phyloP scores from a whole-genome alignment of 257 asterid genomes.

The Plectranthus barbatus region DNA sequence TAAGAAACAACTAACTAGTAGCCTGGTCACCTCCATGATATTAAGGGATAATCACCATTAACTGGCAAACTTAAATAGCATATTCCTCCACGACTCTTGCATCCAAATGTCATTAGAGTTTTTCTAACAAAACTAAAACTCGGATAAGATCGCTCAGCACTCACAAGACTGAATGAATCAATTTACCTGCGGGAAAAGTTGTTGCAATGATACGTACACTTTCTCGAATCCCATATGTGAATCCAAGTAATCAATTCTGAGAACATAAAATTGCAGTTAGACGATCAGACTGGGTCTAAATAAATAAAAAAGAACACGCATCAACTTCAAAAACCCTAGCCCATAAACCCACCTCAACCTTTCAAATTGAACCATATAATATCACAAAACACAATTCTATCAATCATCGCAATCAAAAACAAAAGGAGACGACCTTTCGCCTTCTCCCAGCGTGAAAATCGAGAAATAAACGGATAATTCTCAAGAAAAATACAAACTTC shows the following conservation, averaged over 20 bases:
- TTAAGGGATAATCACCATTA: not conserved
- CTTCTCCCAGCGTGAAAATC: not conserved
- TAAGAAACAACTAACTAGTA: not conserved
- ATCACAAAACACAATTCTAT: not conserved
- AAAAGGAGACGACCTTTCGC: not conserved
- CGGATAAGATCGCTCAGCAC: not conserved
- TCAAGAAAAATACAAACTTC: not conserved
- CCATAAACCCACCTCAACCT: constrained; percentile 5
- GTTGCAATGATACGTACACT: constrained; percentile 23
- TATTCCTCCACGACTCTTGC: not conserved
- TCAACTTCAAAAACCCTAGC: constrained; percentile 16
- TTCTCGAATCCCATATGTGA: constrained; percentile 22
- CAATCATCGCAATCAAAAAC: not conserved
- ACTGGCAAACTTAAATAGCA: not conserved
- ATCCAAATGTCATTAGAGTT: not conserved
- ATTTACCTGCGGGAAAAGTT: constrained; percentile 43
- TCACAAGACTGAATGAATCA: not conserved
- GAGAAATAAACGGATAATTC: not conserved
- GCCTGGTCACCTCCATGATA: not conserved
- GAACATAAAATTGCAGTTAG: not conserved
- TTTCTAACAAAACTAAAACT: not conserved
- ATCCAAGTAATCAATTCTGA: constrained; percentile 15
- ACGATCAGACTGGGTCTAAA: not conserved
- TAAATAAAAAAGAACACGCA: not conserved
- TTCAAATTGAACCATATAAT: no score